Evolutionary conservation across 768 basidiomycete genomes (phyloP).

Genomic region (Rhizopogon vinicolor): DNA sequence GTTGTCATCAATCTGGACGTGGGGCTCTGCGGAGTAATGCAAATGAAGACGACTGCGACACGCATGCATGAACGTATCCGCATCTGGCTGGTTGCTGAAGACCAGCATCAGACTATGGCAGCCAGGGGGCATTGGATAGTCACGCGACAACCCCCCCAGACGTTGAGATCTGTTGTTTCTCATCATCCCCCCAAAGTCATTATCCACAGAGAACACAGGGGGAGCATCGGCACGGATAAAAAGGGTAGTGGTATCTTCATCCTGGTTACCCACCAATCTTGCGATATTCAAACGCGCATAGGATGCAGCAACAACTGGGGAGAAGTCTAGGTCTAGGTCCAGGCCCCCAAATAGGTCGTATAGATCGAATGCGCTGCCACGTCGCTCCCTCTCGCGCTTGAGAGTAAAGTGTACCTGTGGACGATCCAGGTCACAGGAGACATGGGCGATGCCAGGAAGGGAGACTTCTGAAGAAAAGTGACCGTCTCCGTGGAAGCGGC

Average conservation of each 20-base stretch:
- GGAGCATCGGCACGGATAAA: slow-evolving; percentile 31
- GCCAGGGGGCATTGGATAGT: slow-evolving; percentile 21
- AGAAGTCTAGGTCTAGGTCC: not conserved
- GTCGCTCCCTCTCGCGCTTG: slow-evolving; percentile 4
- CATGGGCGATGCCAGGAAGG: slow-evolving; percentile 19
- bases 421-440: slow-evolving; percentile 33
- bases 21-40: not conserved
- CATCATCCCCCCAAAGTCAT: not conserved
- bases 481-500: slow-evolving; percentile 30
- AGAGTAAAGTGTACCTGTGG: slow-evolving; percentile 26
- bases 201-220: slow-evolving; percentile 18
- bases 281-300: slow-evolving; percentile 19
- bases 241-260: slow-evolving; percentile 10
- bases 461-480: slow-evolving; percentile 29
- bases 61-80: slow-evolving; percentile 24
- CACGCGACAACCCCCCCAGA: slow-evolving; percentile 21
- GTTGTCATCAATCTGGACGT: slow-evolving; percentile 16
- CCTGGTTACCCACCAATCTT: slow-evolving; percentile 12
- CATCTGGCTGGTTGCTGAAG: slow-evolving; percentile 20
- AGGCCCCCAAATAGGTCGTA: not conserved
- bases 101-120: slow-evolving; percentile 25
- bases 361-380: too few relatives aligned
- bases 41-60: slow-evolving; percentile 18
- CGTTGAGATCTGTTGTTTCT: slow-evolving; percentile 8
- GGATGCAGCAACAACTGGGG: slow-evolving; percentile 7